Percentiles rank a stretch among this genome's conserved stretches.
Conservation (phyloP, 1,139 yeast species). For the Sugiyamaella pinicola region DNA sequence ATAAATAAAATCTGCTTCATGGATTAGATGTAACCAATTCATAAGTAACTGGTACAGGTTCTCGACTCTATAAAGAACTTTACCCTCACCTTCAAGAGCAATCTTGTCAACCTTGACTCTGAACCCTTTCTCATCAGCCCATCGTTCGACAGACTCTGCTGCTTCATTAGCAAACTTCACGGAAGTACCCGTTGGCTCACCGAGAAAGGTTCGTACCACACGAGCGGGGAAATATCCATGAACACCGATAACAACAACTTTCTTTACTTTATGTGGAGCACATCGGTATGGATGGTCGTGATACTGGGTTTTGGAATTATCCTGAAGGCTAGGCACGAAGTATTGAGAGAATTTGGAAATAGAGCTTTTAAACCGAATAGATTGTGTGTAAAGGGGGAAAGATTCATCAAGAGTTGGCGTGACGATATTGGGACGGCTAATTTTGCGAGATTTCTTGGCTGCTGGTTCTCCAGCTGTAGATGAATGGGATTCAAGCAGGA, state of each 20-base stretch:
- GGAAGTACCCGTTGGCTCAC: conserved; percentile 93
- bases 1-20: conserved; percentile 79
- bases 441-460: conserved; percentile 23
- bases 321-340: conserved; percentile 27
- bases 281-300: conserved; percentile 31
- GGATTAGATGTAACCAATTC: conserved; percentile 71
- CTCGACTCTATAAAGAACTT: conserved; percentile 80
- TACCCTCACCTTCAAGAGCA: conserved; percentile 92
- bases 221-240: conserved; percentile 94
- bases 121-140: conserved; percentile 63
- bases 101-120: conserved; percentile 77
- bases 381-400: conserved; percentile 34
- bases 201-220: conserved; percentile 80
- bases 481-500: no score
- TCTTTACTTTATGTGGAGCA: conserved; percentile 37
- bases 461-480: conserved; percentile 10
- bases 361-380: conserved; percentile 29
- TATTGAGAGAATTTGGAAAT: conserved; percentile 32
- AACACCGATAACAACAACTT: conserved; percentile 82
- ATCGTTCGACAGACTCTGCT: conserved; percentile 69
- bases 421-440: conserved; percentile 37
- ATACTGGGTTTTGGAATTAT: conserved; percentile 24
- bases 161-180: conserved; percentile 85
- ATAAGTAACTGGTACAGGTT: conserved; percentile 71
- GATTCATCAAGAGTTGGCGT: conserved; percentile 37